Percentiles rank a stretch among this genome's conserved stretches.
These are phyloP conservation scores for Trichophyton simii DNA, from an alignment of 2,329 filamentous ascomycete genomes.

Conservation along the genomic window DNA sequence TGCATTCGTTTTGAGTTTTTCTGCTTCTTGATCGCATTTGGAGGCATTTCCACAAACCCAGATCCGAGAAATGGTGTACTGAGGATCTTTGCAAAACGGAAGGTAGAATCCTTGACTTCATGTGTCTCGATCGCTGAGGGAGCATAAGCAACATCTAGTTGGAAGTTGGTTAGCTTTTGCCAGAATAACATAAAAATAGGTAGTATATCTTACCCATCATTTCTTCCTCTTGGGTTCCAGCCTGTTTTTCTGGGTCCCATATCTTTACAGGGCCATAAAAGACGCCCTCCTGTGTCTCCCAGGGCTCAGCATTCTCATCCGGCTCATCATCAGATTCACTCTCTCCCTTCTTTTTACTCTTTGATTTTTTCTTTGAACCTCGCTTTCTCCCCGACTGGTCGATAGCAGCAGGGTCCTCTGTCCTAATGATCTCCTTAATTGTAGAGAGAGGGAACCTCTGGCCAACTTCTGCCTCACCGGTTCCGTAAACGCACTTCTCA, in stretches of 20 bases:
- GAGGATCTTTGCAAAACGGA: conserved; percentile 80
- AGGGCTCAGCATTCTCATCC: conserved; percentile 29
- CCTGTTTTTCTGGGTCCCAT: conserved; percentile 31
- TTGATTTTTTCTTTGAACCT: conserved; percentile 26
- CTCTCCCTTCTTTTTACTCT: conserved; percentile 25
- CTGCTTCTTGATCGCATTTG: conserved; percentile 67
- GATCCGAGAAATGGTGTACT: conserved; percentile 76
- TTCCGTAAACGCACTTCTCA: conserved; percentile 60
- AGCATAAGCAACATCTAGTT: conserved; percentile 48
- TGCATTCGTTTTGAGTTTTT: conserved; percentile 96
- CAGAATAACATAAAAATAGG: background rate
- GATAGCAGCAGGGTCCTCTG: conserved; percentile 48
- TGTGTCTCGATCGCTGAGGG: conserved; percentile 44
- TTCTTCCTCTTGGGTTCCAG: conserved; percentile 28
- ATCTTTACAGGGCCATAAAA: conserved; percentile 33
- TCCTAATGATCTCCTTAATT: conserved; percentile 66
- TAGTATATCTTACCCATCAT: conserved; percentile 24
- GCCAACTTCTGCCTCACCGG: conserved; percentile 45
- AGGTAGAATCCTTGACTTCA: conserved; percentile 53
- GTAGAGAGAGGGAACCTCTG: conserved; percentile 51
- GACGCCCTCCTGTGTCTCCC: conserved; percentile 32
- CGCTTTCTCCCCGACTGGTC: conserved; percentile 22
- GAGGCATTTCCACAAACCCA: conserved; percentile 78
- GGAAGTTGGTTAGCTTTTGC: background rate
- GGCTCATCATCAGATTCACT: conserved; percentile 30